These are phyloP conservation scores for Ophiosphaerella narmari DNA, from an alignment of 2,329 filamentous ascomycete genomes.

Conservation along the genomic window DNA sequence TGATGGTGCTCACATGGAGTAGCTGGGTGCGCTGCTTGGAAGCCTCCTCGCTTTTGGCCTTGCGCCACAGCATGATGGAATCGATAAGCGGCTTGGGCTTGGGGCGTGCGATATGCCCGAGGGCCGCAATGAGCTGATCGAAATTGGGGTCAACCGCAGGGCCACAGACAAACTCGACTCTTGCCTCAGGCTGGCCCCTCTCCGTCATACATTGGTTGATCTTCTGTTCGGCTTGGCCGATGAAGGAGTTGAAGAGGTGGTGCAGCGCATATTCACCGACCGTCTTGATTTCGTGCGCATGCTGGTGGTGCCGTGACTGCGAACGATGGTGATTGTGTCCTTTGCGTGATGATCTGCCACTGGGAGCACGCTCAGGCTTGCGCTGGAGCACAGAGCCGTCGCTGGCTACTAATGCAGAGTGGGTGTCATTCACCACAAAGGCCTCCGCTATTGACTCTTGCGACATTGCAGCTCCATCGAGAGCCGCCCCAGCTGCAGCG, in stretches of 20 bases:
- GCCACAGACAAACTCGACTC: conserved; percentile 88
- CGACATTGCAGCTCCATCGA: conserved; percentile 49
- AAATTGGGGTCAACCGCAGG: conserved; percentile 85
- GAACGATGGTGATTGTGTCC: conserved; percentile 81
- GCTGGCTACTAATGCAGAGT: conserved; percentile 10
- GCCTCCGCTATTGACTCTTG: conserved; percentile 46
- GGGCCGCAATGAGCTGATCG: conserved; percentile 89
- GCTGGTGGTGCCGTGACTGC: conserved; percentile 65
- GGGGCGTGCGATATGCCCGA: conserved; percentile 91
- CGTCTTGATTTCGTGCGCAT: conserved; percentile 78
- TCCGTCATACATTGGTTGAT: conserved; percentile 85
- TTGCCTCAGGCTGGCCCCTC: conserved; percentile 77
- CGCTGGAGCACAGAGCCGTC: conserved; percentile 29
- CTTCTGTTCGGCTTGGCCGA: conserved; percentile 94
- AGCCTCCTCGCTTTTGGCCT: conserved; percentile 90
- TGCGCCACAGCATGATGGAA: conserved; percentile 97
- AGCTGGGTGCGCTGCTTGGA: conserved; percentile 40
- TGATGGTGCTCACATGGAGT: conserved; percentile 29
- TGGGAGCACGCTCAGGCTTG: conserved; percentile 53
- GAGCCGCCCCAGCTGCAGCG: conserved; percentile 51
- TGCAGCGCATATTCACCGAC: conserved; percentile 98
- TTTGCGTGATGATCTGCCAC: conserved; percentile 69
- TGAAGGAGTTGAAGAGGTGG: conserved; percentile 96
- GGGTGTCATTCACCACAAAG: conserved; percentile 37
- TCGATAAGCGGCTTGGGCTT: conserved; percentile 96